Base-by-base conservation (phyloP, 2,329 filamentous ascomycete genomes). In the Pseudogymnoascus sp. region DNA sequence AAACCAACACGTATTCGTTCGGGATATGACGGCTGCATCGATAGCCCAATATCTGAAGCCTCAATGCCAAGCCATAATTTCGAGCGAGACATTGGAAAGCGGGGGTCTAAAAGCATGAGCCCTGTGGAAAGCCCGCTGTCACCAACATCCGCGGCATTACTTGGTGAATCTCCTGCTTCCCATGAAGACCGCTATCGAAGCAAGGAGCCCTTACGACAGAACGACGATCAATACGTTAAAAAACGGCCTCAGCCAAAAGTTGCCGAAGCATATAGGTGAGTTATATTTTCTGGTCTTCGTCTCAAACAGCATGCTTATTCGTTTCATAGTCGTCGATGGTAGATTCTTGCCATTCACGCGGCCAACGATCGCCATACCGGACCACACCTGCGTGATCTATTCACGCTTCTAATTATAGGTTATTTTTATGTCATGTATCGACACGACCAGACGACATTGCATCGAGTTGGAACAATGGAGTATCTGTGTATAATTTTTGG, bases 241-340 rank as follows among this genome's bases (percentile, higher is more conserved):
- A 75, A 73, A 67, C 71, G 72, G 59, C 72, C 71, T 27, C 72
- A 74, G 62, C 75, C 75, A n/a, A 68, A 73, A 17, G 73, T 77
- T 41, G 74, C 71, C 9, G 73, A 70, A 62, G 76, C 76, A 60
- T 78, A 77, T 60, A 71, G 69, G 71, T 70, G 69, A 69, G 71
- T 55, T 31, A 33, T 15, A 33, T 17, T 17, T 55, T 31, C 17
- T 15, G 17, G 12, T 17, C n/a, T 33, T 55, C 8, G 29, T 33
- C 9, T 35, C 29, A 13, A 15, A 55, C 15, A 21, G 29, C n/a
- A 55, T 55, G 10, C 48, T 55, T 33, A 55, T 55, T 55, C 15
- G 5, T 17, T 33, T 21, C 21, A 15, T 62, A 73, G 71, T 58
- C 75, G 76, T 62, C 76, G 75, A 55, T 78, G 76, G 76, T 78